Percentiles rank a stretch among this genome's conserved stretches.
phyloP scores from a whole-genome alignment of 352 stramenopile species.

The Pythium angustatum region DNA sequence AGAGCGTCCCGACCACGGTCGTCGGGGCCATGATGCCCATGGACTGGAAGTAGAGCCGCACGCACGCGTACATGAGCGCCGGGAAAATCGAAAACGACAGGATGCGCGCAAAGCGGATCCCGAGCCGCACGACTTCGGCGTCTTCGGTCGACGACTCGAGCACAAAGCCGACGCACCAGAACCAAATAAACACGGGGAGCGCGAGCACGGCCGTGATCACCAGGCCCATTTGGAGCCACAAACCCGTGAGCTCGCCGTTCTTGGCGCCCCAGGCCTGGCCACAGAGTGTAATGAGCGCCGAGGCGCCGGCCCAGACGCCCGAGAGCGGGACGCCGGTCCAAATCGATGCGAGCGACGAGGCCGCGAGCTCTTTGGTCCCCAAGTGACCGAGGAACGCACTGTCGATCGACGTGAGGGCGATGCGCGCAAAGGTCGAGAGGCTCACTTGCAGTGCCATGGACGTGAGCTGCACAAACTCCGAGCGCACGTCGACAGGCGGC shows the following conservation, averaged over 20 bases:
- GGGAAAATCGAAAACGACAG: slow-evolving; percentile 79
- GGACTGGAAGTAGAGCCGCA: slow-evolving; percentile 82
- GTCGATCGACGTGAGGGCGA: slow-evolving; percentile 78
- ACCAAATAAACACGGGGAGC: slow-evolving; percentile 65
- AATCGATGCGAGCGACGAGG: slow-evolving; percentile 70
- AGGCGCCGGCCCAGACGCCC: slow-evolving; percentile 67
- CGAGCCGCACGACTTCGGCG: slow-evolving; percentile 60
- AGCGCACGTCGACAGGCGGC: slow-evolving; percentile 46
- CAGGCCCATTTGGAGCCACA: slow-evolving; percentile 78
- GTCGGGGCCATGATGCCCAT: slow-evolving; percentile 81
- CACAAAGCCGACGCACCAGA: slow-evolving; percentile 49
- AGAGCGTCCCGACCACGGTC: slow-evolving; percentile 65
- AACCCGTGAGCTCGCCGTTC: slow-evolving; percentile 61
- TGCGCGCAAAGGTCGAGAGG: slow-evolving; percentile 73
- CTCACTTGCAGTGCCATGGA: slow-evolving; percentile 83
- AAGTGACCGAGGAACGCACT: slow-evolving; percentile 78
- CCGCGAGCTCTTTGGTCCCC: slow-evolving; percentile 66
- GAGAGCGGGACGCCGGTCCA: slow-evolving; percentile 76
- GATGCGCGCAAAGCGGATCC: slow-evolving; percentile 73
- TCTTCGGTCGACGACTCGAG: slow-evolving; percentile 70
- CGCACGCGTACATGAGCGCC: slow-evolving; percentile 72
- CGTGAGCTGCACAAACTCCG: slow-evolving; percentile 64
- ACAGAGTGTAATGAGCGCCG: slow-evolving; percentile 76
- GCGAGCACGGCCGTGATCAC: slow-evolving; percentile 45
- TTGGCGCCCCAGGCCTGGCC: slow-evolving; percentile 72